Base-by-base conservation (phyloP, 1,139 yeast genomes). In the Debaryomyces sp. region DNA sequence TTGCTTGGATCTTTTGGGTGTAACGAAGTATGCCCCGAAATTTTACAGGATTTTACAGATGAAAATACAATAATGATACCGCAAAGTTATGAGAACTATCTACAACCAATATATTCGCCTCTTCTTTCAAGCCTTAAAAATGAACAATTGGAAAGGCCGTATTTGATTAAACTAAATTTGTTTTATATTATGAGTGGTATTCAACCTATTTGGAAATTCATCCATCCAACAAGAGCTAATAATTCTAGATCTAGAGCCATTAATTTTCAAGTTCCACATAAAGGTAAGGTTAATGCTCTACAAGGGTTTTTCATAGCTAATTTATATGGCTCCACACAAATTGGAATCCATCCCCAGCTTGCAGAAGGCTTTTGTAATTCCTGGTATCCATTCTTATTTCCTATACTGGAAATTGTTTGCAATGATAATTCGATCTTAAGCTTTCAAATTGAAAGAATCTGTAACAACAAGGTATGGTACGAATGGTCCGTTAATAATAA, bases 1-100 rank as follows among this genome's bases (percentile, higher is more conserved):
- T 71, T 92, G 27, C 66, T 92, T 24, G 97, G 97, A 2, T 89
- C 96, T 6, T 87, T 91, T 69, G 97, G 96, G 1, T 94, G 95
- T 64, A 92, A 92, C 64, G 98, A 92, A 62, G 73, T 89, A 13
- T 78, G 89, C 12, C 97, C 97, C 0, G 98, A 92, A 61, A 85
- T 95, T 50, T 57, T 84, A 5, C 57, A 62, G 21, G 37, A 40
- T 9, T 44, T 51, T 10, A 44, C 34, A 6, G 38, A 29, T 7
- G 45, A 50, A 2, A 55, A 59, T 27, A 71, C 77, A 1, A 64
- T 81, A 12, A 75, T 80, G 67, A 89, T 91, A 29, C 98, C 98
- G 1, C 69, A 76, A 43, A 70, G 77, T 6, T 84, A 86, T 57
- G 64, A 84, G 1, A 77, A 87, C 12, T 81, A 71, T 51, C 60